phyloP scores from a whole-genome alignment of 305 asterid species.

The Andrographis paniculata region DNA sequence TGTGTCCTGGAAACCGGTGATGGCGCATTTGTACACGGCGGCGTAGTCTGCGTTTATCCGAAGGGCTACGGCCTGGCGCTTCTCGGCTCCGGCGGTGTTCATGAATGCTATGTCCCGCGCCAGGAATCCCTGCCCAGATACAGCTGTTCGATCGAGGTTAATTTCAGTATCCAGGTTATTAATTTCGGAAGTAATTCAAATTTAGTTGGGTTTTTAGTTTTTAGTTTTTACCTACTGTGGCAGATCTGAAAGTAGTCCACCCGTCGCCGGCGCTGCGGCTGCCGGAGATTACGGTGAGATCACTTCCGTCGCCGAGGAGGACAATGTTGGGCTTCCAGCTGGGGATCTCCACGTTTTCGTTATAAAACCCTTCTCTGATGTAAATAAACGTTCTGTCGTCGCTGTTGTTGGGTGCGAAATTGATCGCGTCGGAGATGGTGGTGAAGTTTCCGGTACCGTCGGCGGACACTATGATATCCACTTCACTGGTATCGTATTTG shows the following conservation, averaged over 20 bases:
- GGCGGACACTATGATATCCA: conserved; percentile 57
- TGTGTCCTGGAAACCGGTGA: conserved; percentile 70
- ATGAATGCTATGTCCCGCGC: conserved; percentile 73
- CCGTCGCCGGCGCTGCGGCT: conserved; percentile 58
- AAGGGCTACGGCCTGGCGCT: conserved; percentile 85
- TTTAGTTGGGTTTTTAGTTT: too few relatives aligned
- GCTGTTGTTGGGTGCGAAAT: conserved; percentile 59
- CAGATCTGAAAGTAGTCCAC: conserved; percentile 95
- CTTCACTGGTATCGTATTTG: conserved; percentile 29
- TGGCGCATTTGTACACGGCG: conserved; percentile 54
- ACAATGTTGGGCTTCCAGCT: conserved; percentile 65
- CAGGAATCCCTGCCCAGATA: conserved; percentile 66
- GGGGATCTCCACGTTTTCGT: conserved; percentile 78
- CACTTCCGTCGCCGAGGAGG: conserved; percentile 73
- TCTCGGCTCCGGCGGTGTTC: conserved; percentile 75
- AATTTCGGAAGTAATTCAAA: too few relatives aligned
- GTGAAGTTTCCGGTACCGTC: conserved; percentile 78
- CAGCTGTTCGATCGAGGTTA: too few relatives aligned
- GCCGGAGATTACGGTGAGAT: conserved; percentile 52
- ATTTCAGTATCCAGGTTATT: too few relatives aligned
- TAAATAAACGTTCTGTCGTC: conserved; percentile 40
- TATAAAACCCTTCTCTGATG: conserved; percentile 48
- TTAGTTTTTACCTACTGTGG: conserved; percentile 75
- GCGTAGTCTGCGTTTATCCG: conserved; percentile 64
- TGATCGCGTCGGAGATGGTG: conserved; percentile 46